Evolutionary conservation across 2,329 filamentous ascomycete genomes (phyloP).

Genomic region (Plenodomus lindquistii): DNA sequence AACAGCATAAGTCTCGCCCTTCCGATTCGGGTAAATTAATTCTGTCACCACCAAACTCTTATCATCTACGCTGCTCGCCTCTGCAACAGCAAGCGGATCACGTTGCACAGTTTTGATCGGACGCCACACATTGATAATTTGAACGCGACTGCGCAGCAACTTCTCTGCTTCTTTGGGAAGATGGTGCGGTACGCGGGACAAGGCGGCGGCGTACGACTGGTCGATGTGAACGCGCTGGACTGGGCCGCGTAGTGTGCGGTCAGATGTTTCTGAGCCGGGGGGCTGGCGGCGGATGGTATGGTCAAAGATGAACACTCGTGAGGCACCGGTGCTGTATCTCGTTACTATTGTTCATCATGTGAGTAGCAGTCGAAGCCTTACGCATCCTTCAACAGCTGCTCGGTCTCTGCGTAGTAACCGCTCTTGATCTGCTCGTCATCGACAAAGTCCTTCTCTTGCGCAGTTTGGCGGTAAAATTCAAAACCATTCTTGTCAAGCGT

Average conservation of each 20-base stretch:
- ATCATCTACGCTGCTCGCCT: slow-evolving; percentile 35
- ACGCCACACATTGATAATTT: slow-evolving; percentile 45
- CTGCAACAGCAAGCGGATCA: slow-evolving; percentile 39
- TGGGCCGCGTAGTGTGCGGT: slow-evolving; percentile 47
- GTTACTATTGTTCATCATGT: neutral
- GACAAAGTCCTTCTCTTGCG: slow-evolving; percentile 40
- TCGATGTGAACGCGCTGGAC: slow-evolving; percentile 62
- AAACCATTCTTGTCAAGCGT: slow-evolving; percentile 49
- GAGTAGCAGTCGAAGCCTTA: slow-evolving; percentile 12
- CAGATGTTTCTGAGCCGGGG: slow-evolving; percentile 12
- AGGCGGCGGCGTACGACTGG: slow-evolving; percentile 52
- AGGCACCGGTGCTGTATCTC: slow-evolving; percentile 56
- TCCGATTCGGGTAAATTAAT: slow-evolving; percentile 36
- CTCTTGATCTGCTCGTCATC: slow-evolving; percentile 42
- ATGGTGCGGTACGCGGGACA: slow-evolving; percentile 34
- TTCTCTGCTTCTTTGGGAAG: slow-evolving; percentile 36
- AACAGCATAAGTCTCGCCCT: slow-evolving; percentile 35
- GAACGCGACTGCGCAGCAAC: slow-evolving; percentile 31
- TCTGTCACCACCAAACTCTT: slow-evolving; percentile 27
- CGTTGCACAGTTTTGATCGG: slow-evolving; percentile 38
- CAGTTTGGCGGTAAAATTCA: slow-evolving; percentile 35
- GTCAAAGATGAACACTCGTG: slow-evolving; percentile 64
- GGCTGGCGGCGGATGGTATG: slow-evolving; percentile 61
- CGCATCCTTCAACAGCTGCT: slow-evolving; percentile 44
- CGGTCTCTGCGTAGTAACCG: slow-evolving; percentile 41